Percentiles rank a stretch among this genome's conserved stretches.
Conservation (phyloP, 164 flowering plant genomes). For the Aristolochia californica region DNA sequence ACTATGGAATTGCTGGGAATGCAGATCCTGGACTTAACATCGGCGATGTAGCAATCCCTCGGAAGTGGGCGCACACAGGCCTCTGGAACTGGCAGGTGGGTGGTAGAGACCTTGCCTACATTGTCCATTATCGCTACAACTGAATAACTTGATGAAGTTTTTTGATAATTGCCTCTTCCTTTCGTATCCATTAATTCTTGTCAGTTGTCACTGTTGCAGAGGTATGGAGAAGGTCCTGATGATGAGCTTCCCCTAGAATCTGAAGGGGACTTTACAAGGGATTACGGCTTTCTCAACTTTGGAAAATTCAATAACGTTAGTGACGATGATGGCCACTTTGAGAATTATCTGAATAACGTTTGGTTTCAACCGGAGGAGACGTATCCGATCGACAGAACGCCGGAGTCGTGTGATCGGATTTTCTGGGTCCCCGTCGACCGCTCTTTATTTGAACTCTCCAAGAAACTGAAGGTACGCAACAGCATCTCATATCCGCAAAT, state of each 20-base stretch:
- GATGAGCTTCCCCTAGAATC: conserved; percentile 44
- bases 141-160: not conserved
- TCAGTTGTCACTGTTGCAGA: conserved; percentile 22
- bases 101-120: not conserved
- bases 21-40: conserved; percentile 49
- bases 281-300: conserved; percentile 19
- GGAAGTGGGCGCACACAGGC: conserved; percentile 65
- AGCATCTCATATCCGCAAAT: not conserved
- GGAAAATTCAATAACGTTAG: not conserved
- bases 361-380: conserved; percentile 13
- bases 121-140: not conserved
- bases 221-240: conserved; percentile 56
- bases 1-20: conserved; percentile 74
- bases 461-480: conserved; percentile 5
- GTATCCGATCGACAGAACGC: conserved; percentile 4
- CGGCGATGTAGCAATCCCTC: conserved; percentile 70
- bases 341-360: conserved; percentile 2
- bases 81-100: conserved; percentile 81
- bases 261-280: conserved; percentile 54
- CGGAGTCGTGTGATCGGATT: conserved; percentile 4
- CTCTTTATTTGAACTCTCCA: not conserved
- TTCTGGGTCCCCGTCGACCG: conserved; percentile 9
- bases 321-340: not conserved
- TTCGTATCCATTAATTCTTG: too few relatives aligned
- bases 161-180: not conserved